Evolutionary conservation across 352 stramenopile genomes (phyloP), one percentile per base, ranked within the genome.

Genomic region (Phytophthora uliginosa): DNA sequence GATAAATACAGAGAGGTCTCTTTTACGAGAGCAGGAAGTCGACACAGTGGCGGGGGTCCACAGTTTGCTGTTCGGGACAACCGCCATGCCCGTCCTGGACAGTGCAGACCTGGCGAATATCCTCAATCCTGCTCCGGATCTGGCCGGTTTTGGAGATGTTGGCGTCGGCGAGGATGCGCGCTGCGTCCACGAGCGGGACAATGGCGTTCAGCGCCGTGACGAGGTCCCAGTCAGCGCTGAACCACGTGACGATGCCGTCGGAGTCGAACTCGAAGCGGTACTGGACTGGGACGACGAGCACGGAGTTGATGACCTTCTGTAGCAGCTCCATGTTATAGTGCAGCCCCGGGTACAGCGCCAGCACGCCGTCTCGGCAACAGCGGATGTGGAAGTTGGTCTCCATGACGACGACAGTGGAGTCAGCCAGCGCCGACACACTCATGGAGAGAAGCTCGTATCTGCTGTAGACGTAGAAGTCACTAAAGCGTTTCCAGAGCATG

Each of bases 151-250:
- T 90, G 40, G 84, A 85, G 50, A 93, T 86, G 9, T 83, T 79
- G 20, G 84, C 70, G 45, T 66, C 74, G 0, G 70, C 45, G 54
- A 92, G 83, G 60, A 87, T 80, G n/a, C 47, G 38, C 8, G 73
- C 74, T 4, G 82, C 83, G 38, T 82, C 80, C 22, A 76, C 55
- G n/a, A 93, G 66, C 24, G 73, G 84, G 2, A 82, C 82, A n/a
- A 90, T 52, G 13, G 76, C 53, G 22, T 60, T 73, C 2, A 94
- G 59, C 0, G 79, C 84, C 2, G 33, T 53, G 10, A 94, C 73
- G 58, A 92, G 82, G 69, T 92, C 83, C 72, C 85, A 82, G 42
- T 94, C 80, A 24, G 78, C 77, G 47, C 82, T 86, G 36, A 91
- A 81, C 83, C 81, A 92, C 40, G 51, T 92, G 24, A 88, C 61